Evolutionary conservation across 352 stramenopile genomes (phyloP).

Genomic region (Globisporangium canariense): DNA sequence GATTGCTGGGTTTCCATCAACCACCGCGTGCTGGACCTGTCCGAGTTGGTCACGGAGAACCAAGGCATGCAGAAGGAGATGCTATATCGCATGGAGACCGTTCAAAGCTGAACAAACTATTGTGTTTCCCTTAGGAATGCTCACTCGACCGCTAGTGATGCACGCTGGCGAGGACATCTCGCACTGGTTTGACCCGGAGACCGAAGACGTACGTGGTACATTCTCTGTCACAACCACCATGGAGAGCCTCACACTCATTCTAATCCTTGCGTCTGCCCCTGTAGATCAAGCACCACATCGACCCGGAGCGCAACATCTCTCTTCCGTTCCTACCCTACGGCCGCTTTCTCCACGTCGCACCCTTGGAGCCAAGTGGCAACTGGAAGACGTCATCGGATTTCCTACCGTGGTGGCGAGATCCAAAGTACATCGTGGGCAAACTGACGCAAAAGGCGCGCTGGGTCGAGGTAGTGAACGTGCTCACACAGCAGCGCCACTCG

Average conservation of each 20-base stretch:
- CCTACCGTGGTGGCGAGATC: constrained; percentile 88
- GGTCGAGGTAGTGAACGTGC: constrained; percentile 88
- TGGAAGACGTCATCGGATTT: constrained; percentile 74
- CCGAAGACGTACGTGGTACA: constrained; percentile 42
- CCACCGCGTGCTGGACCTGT: constrained; percentile 82
- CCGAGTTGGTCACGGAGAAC: constrained; percentile 64
- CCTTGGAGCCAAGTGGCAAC: constrained; percentile 62
- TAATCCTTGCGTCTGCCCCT: background rate
- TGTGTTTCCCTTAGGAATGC: constrained; percentile 22
- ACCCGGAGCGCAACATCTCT: constrained; percentile 66
- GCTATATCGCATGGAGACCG: too few relatives aligned
- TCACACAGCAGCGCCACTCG: constrained; percentile 83
- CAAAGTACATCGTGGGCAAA: constrained; percentile 60
- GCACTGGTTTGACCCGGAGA: constrained; percentile 88
- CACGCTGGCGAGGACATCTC: constrained; percentile 89
- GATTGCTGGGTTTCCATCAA: constrained; percentile 80
- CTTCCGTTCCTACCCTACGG: constrained; percentile 85
- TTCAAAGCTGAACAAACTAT: too few relatives aligned
- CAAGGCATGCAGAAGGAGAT: constrained; percentile 11
- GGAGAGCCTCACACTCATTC: background rate
- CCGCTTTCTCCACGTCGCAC: constrained; percentile 85
- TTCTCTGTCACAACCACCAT: background rate
- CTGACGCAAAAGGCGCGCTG: constrained; percentile 70
- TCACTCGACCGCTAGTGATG: constrained; percentile 80
- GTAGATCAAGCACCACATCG: constrained; percentile 78